Evolutionary conservation across 2,329 filamentous ascomycete genomes (phyloP), one percentile per base, ranked within the genome.

Genomic region (Colletotrichum spinosum): DNA sequence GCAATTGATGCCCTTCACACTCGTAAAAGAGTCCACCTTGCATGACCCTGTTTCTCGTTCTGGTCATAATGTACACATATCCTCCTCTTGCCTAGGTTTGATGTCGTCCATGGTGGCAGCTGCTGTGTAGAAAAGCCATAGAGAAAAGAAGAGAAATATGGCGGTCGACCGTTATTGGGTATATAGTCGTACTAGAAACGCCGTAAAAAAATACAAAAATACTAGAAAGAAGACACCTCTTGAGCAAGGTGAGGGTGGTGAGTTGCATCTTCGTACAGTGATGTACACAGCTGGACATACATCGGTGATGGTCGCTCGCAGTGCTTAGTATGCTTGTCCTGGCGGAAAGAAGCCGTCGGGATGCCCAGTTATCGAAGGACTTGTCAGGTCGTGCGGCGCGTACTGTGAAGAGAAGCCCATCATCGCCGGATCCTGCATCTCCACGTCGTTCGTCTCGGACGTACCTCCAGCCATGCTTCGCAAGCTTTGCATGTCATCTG

Each of bases 401-500:
- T 69, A 71, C 34, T 67, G 54, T 51, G 67, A 59, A 2, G 64
- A 61, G 33, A 72, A 70, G 49, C 69, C 69, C 61, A 77, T 72
- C 71, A 76, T 75, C 7, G 73, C 71, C 3, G 74, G 68, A 52
- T 79, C 77, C 8, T 68, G 64, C 77, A 79, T 79, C 37, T 77
- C 72, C n/a, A 79, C 71, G 41, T 79, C 76, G 7, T 60, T 15
- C 25, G 71, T 67, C n/a, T 77, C 75, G 6, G 73, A 63, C 41
- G 70, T 68, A 45, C 69, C 72, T 56, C 69, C 70, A 5, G 77
- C 69, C 70, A 79, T 74, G 42, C 71, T 72, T 35, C 75, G 70
- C n/a, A 79, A 69, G 46, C 73, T 78, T 34, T 75, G 72, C 45
- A 78, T 67, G 51, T 78, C 77, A 50, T 79, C 77, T 3, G 76